Evolutionary conservation across 495 filamentous ascomycete species (phyloP).

Genomic region (Chaetomidium leptoderma): DNA sequence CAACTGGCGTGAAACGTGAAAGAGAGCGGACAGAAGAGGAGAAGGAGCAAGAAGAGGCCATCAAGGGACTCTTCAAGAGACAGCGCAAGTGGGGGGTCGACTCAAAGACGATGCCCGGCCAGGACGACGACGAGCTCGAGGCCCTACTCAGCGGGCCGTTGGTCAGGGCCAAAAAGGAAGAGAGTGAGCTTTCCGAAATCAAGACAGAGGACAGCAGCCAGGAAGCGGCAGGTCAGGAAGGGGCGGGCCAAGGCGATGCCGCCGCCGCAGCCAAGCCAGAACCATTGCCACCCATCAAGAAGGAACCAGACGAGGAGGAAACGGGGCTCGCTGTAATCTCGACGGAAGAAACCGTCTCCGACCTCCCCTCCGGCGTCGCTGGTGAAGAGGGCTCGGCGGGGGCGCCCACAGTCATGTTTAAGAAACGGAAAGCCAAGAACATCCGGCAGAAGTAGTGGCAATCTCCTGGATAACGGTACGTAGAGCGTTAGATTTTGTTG

Average conservation of each 20-base stretch:
- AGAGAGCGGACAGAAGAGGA: slow-evolving; percentile 57
- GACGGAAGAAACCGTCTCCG: neutral
- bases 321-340: neutral
- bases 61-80: slow-evolving; percentile 53
- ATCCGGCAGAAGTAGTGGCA: slow-evolving; percentile 50
- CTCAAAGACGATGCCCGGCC: slow-evolving; percentile 61
- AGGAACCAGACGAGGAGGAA: slow-evolving; percentile 24
- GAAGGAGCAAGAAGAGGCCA: slow-evolving; percentile 57
- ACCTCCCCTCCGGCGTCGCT: neutral
- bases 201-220: slow-evolving; percentile 38
- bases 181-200: slow-evolving; percentile 27
- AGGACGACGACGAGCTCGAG: slow-evolving; percentile 65
- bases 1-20: slow-evolving; percentile 67
- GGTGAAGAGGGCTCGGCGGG: neutral
- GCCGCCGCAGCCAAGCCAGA: slow-evolving; percentile 32
- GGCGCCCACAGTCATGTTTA: slow-evolving; percentile 62
- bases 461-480: neutral
- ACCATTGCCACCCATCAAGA: slow-evolving; percentile 10
- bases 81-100: slow-evolving; percentile 70
- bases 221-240: slow-evolving; percentile 6
- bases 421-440: slow-evolving; percentile 83
- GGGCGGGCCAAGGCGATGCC: neutral
- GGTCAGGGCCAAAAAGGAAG: slow-evolving; percentile 32
- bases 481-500: neutral
- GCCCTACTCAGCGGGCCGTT: slow-evolving; percentile 56